phyloP scores from a whole-genome alignment of 768 basidiomycete genomes.

The Pleurotus giganteus region DNA sequence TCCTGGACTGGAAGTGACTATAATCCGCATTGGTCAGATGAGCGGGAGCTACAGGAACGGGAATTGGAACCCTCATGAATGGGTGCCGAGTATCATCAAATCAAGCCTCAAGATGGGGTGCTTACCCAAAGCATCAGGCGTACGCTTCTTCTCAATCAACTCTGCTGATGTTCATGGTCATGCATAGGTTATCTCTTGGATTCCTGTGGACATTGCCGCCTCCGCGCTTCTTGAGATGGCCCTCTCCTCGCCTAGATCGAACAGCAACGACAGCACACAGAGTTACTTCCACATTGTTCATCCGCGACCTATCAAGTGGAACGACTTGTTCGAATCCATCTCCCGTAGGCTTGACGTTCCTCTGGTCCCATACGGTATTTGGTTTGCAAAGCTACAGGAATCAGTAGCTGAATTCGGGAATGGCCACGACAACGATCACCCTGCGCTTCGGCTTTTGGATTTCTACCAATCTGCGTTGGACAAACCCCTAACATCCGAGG shows the following conservation, averaged over 20 bases:
- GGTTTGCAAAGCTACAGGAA: constrained; percentile 26
- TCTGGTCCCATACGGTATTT: constrained; percentile 28
- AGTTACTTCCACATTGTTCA: constrained; percentile 22
- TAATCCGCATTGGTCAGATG: constrained; percentile 44
- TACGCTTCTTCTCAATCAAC: background rate
- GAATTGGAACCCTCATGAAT: constrained; percentile 40
- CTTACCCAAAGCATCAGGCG: constrained; percentile 24
- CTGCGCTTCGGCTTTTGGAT: constrained; percentile 26
- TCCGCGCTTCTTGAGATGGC: constrained; percentile 23
- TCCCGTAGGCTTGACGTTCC: constrained; percentile 22
- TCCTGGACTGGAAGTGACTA: constrained; percentile 22
- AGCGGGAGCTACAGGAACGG: constrained; percentile 38
- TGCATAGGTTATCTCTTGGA: constrained; percentile 23
- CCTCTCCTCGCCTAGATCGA: constrained; percentile 1
- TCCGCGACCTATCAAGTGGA: constrained; percentile 24
- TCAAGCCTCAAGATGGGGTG: constrained; percentile 25
- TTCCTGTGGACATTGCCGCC: constrained; percentile 30
- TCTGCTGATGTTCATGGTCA: background rate
- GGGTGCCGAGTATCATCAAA: constrained; percentile 39
- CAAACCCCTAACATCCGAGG: constrained; percentile 10
- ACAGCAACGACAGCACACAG: constrained; percentile 10
- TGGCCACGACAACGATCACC: constrained; percentile 14
- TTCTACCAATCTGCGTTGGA: constrained; percentile 22
- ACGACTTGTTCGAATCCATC: constrained; percentile 16
- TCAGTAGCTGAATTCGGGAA: constrained; percentile 3